Evolutionary conservation across 495 filamentous ascomycete genomes (phyloP).

Genomic region (Neurospora tetrasperma): DNA sequence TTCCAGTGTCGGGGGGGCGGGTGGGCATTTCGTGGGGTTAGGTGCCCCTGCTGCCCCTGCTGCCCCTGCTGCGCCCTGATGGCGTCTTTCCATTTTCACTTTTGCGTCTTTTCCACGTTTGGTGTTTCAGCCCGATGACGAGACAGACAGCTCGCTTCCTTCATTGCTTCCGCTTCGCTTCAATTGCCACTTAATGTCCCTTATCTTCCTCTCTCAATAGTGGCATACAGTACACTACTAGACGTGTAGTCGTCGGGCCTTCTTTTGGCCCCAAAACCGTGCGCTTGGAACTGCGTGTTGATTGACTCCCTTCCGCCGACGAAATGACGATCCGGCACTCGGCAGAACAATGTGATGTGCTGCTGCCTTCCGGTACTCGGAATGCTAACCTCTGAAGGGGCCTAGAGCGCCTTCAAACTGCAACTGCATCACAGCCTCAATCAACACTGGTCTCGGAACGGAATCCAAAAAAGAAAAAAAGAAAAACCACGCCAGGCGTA

Average conservation of each 20-base stretch:
- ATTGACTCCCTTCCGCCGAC: not conserved
- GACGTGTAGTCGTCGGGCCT: not conserved
- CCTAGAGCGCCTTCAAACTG: not conserved
- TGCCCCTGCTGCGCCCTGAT: not conserved
- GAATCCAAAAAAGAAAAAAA: not conserved
- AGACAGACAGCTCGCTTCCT: not conserved
- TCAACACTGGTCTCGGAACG: not conserved
- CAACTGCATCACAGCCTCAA: not conserved
- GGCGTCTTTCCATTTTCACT: too few relatives aligned
- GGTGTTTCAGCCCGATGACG: not conserved
- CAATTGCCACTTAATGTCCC: not conserved
- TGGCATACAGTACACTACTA: too few relatives aligned
- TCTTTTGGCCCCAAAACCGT: not conserved
- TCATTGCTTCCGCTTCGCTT: not conserved
- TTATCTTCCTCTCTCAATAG: not conserved
- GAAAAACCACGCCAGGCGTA: not conserved
- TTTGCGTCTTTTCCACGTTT: not conserved
- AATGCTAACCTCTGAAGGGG: not conserved
- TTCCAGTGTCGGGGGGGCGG: too few relatives aligned
- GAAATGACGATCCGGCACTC: not conserved
- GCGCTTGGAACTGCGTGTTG: not conserved
- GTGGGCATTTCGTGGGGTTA: not conserved
- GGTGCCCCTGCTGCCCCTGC: not conserved
- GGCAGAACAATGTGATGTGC: not conserved
- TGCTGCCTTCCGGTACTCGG: not conserved